Conservation (phyloP, 768 basidiomycete species). For the Panaeolus cyanescens region DNA sequence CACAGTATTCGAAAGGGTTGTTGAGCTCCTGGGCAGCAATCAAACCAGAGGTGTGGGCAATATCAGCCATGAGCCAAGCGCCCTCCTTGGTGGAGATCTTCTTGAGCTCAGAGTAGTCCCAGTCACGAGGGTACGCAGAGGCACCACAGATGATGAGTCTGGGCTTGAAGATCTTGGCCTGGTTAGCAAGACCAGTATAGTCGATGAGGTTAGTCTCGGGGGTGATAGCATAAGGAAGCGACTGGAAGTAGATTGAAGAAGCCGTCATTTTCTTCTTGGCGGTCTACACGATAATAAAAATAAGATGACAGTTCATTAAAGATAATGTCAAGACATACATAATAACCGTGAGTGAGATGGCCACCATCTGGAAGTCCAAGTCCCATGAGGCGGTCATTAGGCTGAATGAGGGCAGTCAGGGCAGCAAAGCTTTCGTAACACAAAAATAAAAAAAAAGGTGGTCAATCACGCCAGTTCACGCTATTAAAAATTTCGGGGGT, state of each 20-base stretch:
- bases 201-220: slow-evolving; percentile 87
- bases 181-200: slow-evolving; percentile 76
- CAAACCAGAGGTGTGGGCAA: slow-evolving; percentile 96
- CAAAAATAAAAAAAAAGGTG: slow-evolving; percentile 2
- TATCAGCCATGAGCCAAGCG: slow-evolving; percentile 93
- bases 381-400: slow-evolving; percentile 98
- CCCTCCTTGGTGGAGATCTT: slow-evolving; percentile 85
- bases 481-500: neutral
- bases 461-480: slow-evolving; percentile 17
- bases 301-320: neutral
- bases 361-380: slow-evolving; percentile 97
- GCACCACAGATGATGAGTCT: slow-evolving; percentile 96
- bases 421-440: slow-evolving; percentile 98
- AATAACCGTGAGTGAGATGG: slow-evolving; percentile 97
- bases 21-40: slow-evolving; percentile 90
- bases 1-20: slow-evolving; percentile 93
- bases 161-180: slow-evolving; percentile 96
- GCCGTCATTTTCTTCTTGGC: slow-evolving; percentile 99
- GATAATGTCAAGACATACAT: slow-evolving; percentile 49
- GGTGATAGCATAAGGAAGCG: slow-evolving; percentile 88
- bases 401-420: slow-evolving; percentile 93
- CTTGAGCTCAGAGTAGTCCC: slow-evolving; percentile 89
- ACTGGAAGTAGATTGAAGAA: slow-evolving; percentile 99
- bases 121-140: slow-evolving; percentile 97
- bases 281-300: slow-evolving; percentile 50